phyloP scores from a whole-genome alignment of 2,329 filamentous ascomycete species.

The Ceratocystis albifundus region DNA sequence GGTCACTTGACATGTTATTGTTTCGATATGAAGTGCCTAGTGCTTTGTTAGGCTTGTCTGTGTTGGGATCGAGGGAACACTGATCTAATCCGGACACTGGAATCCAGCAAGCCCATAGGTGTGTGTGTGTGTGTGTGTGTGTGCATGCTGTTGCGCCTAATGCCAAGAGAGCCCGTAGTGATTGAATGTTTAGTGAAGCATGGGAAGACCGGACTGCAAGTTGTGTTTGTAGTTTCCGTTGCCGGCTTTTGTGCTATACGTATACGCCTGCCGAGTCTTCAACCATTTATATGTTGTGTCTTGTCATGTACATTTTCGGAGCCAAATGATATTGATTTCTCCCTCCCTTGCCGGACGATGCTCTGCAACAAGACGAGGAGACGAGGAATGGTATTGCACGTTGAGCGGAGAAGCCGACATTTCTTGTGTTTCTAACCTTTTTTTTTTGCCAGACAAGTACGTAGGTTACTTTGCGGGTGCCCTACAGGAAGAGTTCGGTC shows the following conservation, averaged over 20 bases:
- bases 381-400: too few species aligned
- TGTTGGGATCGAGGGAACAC: not conserved
- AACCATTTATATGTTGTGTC: not conserved
- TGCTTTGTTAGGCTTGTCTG: not conserved
- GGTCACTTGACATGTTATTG: constrained; percentile 9
- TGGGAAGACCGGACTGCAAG: not conserved
- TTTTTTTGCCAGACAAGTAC: not conserved
- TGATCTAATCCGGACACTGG: not conserved
- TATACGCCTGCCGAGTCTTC: not conserved
- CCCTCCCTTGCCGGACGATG: too few species aligned
- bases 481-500: not conserved
- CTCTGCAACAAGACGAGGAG: too few species aligned
- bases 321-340: too few species aligned
- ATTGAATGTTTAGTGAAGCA: not conserved
- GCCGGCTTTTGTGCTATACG: not conserved
- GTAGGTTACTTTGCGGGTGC: not conserved
- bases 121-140: too few species aligned
- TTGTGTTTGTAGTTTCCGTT: not conserved
- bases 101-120: not conserved
- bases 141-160: not conserved
- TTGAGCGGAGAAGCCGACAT: too few species aligned
- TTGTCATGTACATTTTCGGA: not conserved
- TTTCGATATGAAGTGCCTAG: not conserved
- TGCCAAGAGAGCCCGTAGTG: not conserved
- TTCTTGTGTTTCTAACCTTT: too few species aligned